Conservation (phyloP, 2,329 filamentous ascomycete genomes). For the Ophiosphaerella herpotricha region DNA sequence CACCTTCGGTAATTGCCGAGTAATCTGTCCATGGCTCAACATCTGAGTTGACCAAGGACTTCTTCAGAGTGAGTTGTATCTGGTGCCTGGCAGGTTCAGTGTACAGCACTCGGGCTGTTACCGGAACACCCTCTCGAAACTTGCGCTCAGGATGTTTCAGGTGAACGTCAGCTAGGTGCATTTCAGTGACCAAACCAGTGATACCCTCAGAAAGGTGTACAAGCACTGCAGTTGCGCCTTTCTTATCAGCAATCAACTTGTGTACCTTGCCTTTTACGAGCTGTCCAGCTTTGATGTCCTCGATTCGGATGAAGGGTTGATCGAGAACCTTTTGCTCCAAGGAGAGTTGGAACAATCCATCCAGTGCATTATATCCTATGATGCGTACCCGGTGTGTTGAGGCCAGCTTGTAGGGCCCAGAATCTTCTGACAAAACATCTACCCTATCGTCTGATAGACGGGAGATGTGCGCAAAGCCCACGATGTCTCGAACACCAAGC, state of each 20-base stretch:
- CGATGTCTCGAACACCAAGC: slow-evolving; percentile 67
- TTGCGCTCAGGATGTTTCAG: slow-evolving; percentile 95
- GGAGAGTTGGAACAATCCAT: slow-evolving; percentile 84
- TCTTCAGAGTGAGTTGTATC: slow-evolving; percentile 89
- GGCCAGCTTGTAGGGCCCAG: slow-evolving; percentile 77
- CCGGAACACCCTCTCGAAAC: slow-evolving; percentile 81
- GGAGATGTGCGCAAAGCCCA: slow-evolving; percentile 95
- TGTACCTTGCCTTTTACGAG: slow-evolving; percentile 83
- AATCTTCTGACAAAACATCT: slow-evolving; percentile 76
- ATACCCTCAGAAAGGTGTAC: slow-evolving; percentile 86
- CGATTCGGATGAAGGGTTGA: slow-evolving; percentile 86
- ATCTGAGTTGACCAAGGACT: slow-evolving; percentile 90
- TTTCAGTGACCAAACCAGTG: slow-evolving; percentile 82
- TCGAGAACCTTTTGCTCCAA: slow-evolving; percentile 81
- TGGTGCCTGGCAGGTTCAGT: slow-evolving; percentile 75
- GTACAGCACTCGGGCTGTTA: slow-evolving; percentile 85
- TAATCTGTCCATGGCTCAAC: slow-evolving; percentile 78
- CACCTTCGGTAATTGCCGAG: slow-evolving; percentile 71
- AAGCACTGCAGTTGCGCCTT: slow-evolving; percentile 80
- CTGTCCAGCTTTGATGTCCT: slow-evolving; percentile 83
- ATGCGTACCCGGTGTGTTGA: slow-evolving; percentile 81
- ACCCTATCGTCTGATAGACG: slow-evolving; percentile 88
- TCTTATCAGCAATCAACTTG: slow-evolving; percentile 76
- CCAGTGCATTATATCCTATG: slow-evolving; percentile 83
- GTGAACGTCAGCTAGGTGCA: slow-evolving; percentile 84